phyloP scores from a whole-genome alignment of 2,329 filamentous ascomycete species.

The Curvularia lunata region DNA sequence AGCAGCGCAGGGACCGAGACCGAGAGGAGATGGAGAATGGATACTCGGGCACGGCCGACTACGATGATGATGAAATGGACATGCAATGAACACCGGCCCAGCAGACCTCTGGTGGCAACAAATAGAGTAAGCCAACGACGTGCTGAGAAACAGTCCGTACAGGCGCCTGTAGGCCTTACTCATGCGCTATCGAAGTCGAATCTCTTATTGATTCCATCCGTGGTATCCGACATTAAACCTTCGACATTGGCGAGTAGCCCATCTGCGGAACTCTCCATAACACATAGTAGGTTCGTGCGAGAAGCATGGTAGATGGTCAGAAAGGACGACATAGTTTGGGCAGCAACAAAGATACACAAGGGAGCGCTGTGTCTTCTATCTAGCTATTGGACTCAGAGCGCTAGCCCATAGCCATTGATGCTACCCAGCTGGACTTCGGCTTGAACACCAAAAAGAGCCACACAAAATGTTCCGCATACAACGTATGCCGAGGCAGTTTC shows the following conservation, averaged over 20 bases:
- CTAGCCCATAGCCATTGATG: neutral
- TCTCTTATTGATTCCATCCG: neutral
- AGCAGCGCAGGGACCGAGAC: constrained; percentile 76
- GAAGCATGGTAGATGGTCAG: neutral
- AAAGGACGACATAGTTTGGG: neutral
- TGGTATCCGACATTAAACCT: neutral
- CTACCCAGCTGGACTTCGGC: neutral
- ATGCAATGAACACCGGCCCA: constrained; percentile 35
- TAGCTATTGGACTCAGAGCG: neutral
- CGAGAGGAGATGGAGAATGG: constrained; percentile 67
- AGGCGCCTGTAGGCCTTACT: neutral
- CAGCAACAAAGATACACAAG: neutral
- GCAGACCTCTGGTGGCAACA: neutral
- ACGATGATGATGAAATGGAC: constrained; percentile 61
- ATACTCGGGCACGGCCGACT: constrained; percentile 62
- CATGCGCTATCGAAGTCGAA: neutral
- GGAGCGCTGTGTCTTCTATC: neutral
- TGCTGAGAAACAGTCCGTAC: neutral
- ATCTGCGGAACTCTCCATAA: neutral
- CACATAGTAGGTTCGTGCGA: neutral
- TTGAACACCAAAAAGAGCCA: neutral
- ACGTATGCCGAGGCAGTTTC: neutral
- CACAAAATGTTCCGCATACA: neutral
- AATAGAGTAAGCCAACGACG: neutral
- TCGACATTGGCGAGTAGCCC: too few species aligned